Base-by-base conservation (phyloP, 208 protist species). In the Plasmodiophora brassicae region DNA sequence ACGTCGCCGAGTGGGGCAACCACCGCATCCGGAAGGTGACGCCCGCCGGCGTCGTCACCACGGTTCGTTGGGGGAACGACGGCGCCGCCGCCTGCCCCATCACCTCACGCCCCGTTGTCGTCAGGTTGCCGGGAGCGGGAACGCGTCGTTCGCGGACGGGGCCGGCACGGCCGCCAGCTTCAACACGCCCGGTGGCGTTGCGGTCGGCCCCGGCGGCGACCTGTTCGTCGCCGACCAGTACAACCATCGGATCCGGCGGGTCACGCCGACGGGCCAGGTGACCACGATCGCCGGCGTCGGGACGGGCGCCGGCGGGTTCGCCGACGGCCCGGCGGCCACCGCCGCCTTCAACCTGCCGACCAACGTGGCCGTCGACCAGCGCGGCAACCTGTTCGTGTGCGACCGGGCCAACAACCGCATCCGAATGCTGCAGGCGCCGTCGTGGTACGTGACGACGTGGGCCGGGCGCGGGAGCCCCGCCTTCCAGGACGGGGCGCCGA, bases 1-100 rank as follows among this genome's bases (percentile, higher is more conserved):
- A 45, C 45, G 88, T 89, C n/a, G 60, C 46, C 10, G 88, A 89
- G 45, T 0, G 0, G 45, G 38, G 71, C 72, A 89, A 89, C 65
- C 45, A 72, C 65, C 5, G 44, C 1, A 87, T 89, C 28, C 54
- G 88, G 14, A 45, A 53, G 22, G 22, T 89, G 35, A 25, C 32
- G 0, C 54, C 28, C 1, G 46, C 36, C 45, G 78, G 88, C 65
- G 57, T 45, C 8, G 88, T 89, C 14, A 72, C 5, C n/a, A 89
- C 88, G 22, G 10, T 87, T 10, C 78, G 78, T 1, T n/a, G n/a
- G n/a, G n/a, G n/a, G n/a, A n/a, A n/a, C n/a, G n/a, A n/a, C n/a
- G n/a, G n/a, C n/a, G n/a, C n/a, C n/a, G n/a, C n/a, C n/a, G n/a
- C n/a, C n/a, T n/a, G n/a, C n/a, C n/a, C n/a, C n/a, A n/a, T n/a